Base-by-base conservation (phyloP, 1,284 basidiomycete genomes). In the Ganoderma multipileum region DNA sequence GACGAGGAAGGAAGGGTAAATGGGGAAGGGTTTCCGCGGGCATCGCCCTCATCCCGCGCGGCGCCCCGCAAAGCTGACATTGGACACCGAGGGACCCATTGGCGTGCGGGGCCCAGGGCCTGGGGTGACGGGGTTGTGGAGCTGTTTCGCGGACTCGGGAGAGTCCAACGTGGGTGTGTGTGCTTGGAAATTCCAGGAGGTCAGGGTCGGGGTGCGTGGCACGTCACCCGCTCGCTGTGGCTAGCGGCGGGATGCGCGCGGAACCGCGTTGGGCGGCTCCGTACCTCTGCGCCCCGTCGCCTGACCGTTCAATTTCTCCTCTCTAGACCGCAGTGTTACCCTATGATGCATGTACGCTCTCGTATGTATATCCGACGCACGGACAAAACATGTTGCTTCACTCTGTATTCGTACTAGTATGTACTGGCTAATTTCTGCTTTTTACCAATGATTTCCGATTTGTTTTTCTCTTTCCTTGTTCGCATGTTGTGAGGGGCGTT, bases 321-420 rank as follows among this genome's bases (percentile, higher is more conserved):
- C 28, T 55, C 30, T 28, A 55, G 47, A 50, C 11, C 23, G 47
- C 47, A 50, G 47, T 50, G 3, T 50, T 26, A 8, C 23, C 26
- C 23, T 26, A 36, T 57, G 57, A n/a, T 39, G n/a, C 12, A 60
- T 14, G 38, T 38, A 60, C 58, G 52, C 52, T 55, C 28, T 41
- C 38, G 33, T 59, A 59, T 41, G 20, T 59, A 59, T 41, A 4
- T 5, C 38, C 58, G 58, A 28, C 23, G 38, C 58, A 59, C 23
- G 58, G 33, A 59, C 36, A 16, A 38, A 23, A 12, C 23, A 26
- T 23, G 41, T 39, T 59, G 23, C 55, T 38, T 33, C 36, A 16
- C 58, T 12, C 38, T 60, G 58, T 41, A 60, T 39, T 23, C 38
- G 58, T 41, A 60, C 36, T 28, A 28, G 57, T 54, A 30, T 57